Evolutionary conservation across 139 green algal species (phyloP), one percentile per base, ranked within the genome.

Genomic region (Chlamydomonas applanata): DNA sequence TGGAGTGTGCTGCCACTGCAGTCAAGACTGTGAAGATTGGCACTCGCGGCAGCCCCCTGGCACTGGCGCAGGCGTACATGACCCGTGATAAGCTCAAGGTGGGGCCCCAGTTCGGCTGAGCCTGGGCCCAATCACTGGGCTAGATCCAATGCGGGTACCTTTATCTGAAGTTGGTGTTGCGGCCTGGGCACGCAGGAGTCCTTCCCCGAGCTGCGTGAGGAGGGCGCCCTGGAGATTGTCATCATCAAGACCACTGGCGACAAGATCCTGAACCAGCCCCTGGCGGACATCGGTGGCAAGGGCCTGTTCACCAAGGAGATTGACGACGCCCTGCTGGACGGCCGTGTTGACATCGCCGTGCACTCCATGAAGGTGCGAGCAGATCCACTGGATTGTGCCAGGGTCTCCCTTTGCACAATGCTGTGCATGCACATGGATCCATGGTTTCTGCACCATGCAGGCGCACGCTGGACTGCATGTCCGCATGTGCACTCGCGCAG

Each of bases 231-330:
- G 52, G 96, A 99, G 80, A 99, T 99, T 59, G 80, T 89, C 25
- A 97, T 99, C 89, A 99, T 99, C 86, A 99, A 99, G 83, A 99
- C 96, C 35, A 99, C 96, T 1, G 96, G 96, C n/a, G 96, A 99
- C 87, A 99, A 99, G 87, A 89, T 99, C 20, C 86, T 99, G 30
- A 93, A 92, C 77, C 91, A 98, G 88, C 96, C 96, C 3, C 91
- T 99, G 32, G 92, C 96, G 2, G 96, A 99, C 82, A 99, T 99
- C 59, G 96, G 96, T 59, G 96, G 96, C 72, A 99, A 99, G 90
- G 96, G 96, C 14, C 92, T 99, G 25, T 99, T 99, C 90, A 99
- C 96, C 25, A 97, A 97, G 82, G 96, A 99, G 86, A 96, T 99
- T 75, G 96, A 99, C 66, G 96, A 98, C 34, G 96, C 96, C 4